Evolutionary conservation across 1,139 yeast genomes (phyloP).

Genomic region (Debaryomycetaceae sp.): DNA sequence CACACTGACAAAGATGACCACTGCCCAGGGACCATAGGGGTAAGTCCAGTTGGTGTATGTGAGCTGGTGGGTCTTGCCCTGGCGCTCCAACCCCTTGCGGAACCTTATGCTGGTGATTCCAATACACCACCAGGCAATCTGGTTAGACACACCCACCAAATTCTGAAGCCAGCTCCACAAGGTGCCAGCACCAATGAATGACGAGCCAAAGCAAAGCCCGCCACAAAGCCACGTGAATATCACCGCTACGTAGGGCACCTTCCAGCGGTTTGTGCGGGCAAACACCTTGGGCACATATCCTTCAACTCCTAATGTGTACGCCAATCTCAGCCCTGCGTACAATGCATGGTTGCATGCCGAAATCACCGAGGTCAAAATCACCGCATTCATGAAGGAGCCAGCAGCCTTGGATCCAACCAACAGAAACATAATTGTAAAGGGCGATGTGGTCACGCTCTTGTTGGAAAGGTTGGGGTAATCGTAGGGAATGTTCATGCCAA

Average conservation of each 20-base stretch:
- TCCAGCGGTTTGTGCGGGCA: conserved; percentile 29
- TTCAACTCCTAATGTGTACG: conserved; percentile 37
- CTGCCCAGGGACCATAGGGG: conserved; percentile 40
- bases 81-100: conserved; percentile 33
- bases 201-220: conserved; percentile 41
- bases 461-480: conserved; percentile 36
- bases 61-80: conserved; percentile 33
- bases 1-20: conserved; percentile 30
- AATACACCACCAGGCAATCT: conserved; percentile 40
- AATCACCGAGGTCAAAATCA: conserved; percentile 38
- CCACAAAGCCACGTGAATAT: conserved; percentile 38
- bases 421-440: conserved; percentile 62
- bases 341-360: conserved; percentile 47
- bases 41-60: conserved; percentile 37
- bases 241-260: conserved; percentile 38
- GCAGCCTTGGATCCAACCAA: conserved; percentile 44
- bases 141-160: conserved; percentile 41
- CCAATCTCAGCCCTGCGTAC: conserved; percentile 41
- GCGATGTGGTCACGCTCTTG: conserved; percentile 50
- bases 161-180: conserved; percentile 44
- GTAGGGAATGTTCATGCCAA: conserved; percentile 43
- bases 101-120: conserved; percentile 37
- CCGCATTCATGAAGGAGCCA: conserved; percentile 43
- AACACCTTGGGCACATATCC: conserved; percentile 37
- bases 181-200: conserved; percentile 40